Conservation (phyloP, 176 grass and related monocot genomes). For the Paspalum notatum region DNA sequence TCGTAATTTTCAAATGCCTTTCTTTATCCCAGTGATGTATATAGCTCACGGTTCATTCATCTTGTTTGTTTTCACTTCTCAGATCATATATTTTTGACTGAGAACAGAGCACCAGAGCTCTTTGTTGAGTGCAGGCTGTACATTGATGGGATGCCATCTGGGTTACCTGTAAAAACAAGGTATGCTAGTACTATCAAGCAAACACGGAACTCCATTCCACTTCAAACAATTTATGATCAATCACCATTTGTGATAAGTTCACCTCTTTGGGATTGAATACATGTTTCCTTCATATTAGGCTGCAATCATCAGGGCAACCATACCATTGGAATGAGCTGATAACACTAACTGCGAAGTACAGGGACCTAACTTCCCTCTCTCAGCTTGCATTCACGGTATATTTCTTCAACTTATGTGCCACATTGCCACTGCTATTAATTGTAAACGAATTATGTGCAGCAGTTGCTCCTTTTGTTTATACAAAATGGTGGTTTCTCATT, state of each 20-base stretch:
- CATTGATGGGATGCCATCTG: conserved; percentile 76
- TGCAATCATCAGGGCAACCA: conserved; percentile 65
- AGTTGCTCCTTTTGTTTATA: neutral
- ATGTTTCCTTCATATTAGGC: conserved; percentile 39
- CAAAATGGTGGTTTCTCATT: neutral
- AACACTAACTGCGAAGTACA: conserved; percentile 77
- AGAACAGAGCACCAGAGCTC: conserved; percentile 59
- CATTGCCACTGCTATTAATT: neutral
- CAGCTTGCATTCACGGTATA: conserved; percentile 83
- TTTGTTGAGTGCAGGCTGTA: conserved; percentile 79
- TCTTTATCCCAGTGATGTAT: neutral
- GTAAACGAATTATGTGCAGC: neutral
- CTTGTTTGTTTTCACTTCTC: conserved; percentile 20
- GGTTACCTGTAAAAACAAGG: conserved; percentile 67
- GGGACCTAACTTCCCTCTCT: conserved; percentile 77
- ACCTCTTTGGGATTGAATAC: neutral
- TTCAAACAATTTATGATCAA: neutral
- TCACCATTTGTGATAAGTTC: neutral
- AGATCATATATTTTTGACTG: conserved; percentile 19
- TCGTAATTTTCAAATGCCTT: neutral
- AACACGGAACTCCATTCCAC: neutral
- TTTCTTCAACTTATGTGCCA: neutral
- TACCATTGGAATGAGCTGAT: conserved; percentile 84
- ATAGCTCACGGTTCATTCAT: neutral
- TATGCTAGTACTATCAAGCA: conserved; percentile 5